Percentiles rank a stretch among this genome's conserved stretches.
phyloP scores from a whole-genome alignment of 176 grass and related monocot genomes.

The Aegilops longissima region DNA sequence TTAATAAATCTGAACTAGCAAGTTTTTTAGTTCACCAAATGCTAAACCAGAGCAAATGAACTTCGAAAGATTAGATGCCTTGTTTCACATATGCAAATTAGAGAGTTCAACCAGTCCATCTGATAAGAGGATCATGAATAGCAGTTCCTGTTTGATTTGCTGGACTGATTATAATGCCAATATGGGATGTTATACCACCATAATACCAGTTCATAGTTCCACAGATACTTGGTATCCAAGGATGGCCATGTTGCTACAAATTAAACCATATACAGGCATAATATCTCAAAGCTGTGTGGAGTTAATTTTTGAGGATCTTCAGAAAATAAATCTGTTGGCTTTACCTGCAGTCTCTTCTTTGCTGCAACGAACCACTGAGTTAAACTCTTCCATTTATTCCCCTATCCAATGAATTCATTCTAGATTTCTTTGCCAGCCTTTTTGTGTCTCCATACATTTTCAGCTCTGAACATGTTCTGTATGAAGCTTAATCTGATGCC shows the following conservation, averaged over 20 bases:
- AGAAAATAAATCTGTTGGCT: not conserved
- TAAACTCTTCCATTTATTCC: not conserved
- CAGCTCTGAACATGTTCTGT: not conserved
- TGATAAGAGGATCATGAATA: not conserved
- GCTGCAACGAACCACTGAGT: not conserved
- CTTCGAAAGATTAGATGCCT: not conserved
- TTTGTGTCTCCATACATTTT: not conserved
- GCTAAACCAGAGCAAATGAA: not conserved
- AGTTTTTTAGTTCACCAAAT: not conserved
- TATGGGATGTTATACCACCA: not conserved
- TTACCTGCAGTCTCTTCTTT: slow-evolving; percentile 25
- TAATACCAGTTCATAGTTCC: not conserved
- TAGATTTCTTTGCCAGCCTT: not conserved
- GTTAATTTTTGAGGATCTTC: not conserved
- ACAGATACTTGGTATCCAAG: not conserved
- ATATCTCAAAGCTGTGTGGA: not conserved
- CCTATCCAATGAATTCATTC: not conserved
- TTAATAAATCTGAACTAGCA: not conserved
- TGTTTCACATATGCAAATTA: not conserved
- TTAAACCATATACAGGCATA: not conserved
- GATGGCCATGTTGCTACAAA: not conserved
- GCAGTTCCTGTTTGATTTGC: not conserved
- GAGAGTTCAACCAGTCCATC: not conserved
- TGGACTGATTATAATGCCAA: not conserved
- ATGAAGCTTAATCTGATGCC: not conserved